A percentile compares a stretch with the other conserved stretches of the same genome.
Evolutionary conservation across 345 rosid genomes (phyloP).

Genomic region (Fremontodendron californicum): DNA sequence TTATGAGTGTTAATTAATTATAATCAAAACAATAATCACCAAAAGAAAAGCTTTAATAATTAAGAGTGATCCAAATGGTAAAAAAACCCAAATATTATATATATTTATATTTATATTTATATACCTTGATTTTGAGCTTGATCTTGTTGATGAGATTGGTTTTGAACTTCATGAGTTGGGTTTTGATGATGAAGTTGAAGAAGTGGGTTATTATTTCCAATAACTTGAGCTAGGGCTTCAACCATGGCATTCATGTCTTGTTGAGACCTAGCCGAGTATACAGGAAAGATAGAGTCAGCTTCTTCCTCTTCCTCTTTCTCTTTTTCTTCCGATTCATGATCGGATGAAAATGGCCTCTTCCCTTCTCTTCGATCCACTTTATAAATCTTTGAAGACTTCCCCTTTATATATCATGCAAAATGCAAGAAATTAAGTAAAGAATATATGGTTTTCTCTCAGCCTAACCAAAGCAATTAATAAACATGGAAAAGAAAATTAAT

Average conservation of each 20-base stretch:
- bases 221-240: slow-evolving; percentile 64
- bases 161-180: neutral
- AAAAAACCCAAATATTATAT: neutral
- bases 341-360: slow-evolving; percentile 46
- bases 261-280: slow-evolving; percentile 62
- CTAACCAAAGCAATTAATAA: neutral
- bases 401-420: neutral
- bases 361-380: slow-evolving; percentile 51
- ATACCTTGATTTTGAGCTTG: slow-evolving; percentile 45
- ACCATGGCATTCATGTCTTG: slow-evolving; percentile 64
- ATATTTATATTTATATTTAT: too few relatives aligned
- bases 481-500: neutral
- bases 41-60: neutral
- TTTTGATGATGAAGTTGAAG: slow-evolving; percentile 16
- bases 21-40: neutral
- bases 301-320: slow-evolving; percentile 32
- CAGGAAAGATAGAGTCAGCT: slow-evolving; percentile 45
- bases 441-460: neutral
- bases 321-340: slow-evolving; percentile 42
- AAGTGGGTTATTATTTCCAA: slow-evolving; percentile 32
- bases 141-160: slow-evolving; percentile 16
- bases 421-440: neutral
- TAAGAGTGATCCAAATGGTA: neutral
- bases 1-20: neutral
- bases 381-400: neutral